Conservation (phyloP, 257 asterid species). For the Euphrasia confusa region DNA sequence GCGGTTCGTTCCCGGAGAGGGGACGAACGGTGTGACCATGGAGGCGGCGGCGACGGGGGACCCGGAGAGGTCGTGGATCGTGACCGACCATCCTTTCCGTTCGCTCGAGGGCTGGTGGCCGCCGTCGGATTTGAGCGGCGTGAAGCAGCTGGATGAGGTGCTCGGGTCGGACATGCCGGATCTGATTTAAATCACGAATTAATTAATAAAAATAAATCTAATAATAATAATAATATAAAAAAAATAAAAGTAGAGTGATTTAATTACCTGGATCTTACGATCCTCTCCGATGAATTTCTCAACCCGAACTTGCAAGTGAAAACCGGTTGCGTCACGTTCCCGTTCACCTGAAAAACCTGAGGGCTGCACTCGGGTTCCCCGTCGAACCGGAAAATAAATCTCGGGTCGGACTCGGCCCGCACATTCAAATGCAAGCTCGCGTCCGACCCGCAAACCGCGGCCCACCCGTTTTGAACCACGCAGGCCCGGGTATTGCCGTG, state of each 20-base stretch:
- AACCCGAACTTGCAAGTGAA: constrained; percentile 86
- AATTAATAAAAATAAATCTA: too few relatives aligned
- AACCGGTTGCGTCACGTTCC: constrained; percentile 82
- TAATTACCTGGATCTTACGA: constrained; percentile 73
- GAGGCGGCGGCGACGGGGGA: constrained; percentile 96
- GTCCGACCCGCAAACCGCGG: constrained; percentile 36
- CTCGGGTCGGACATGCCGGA: constrained; percentile 69
- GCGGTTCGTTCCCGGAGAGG: constrained; percentile 68
- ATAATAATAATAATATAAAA: neutral
- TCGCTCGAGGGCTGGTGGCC: constrained; percentile 40
- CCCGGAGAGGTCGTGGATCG: constrained; percentile 92
- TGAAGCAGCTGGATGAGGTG: constrained; percentile 61
- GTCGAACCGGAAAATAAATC: constrained; percentile 89
- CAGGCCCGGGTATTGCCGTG: constrained; percentile 27
- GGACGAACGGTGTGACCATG: constrained; percentile 94
- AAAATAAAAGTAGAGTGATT: neutral
- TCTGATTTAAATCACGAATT: constrained; percentile 34
- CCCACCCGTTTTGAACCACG: constrained; percentile 84
- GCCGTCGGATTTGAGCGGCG: constrained; percentile 27
- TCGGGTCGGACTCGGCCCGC: constrained; percentile 86
- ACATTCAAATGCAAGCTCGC: constrained; percentile 56
- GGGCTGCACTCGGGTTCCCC: constrained; percentile 99
- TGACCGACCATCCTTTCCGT: constrained; percentile 96
- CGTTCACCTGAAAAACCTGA: constrained; percentile 91
- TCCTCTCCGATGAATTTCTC: constrained; percentile 62